Conservation (phyloP, 2,329 filamentous ascomycete genomes). For the Arthrobotrys megalospora region DNA sequence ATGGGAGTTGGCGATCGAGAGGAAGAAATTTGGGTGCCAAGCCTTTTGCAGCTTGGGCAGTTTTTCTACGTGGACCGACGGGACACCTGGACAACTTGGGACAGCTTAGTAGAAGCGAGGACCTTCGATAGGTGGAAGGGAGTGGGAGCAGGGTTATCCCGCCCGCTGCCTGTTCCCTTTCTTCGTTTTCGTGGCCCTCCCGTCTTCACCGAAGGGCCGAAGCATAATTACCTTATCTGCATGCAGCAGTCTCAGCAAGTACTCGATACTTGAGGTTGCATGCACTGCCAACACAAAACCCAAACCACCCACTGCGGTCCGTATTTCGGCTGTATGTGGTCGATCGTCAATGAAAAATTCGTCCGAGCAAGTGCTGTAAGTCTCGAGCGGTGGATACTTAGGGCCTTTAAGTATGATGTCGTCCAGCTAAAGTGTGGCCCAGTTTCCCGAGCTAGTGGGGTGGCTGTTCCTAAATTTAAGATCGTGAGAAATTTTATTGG, state of each 20-base stretch:
- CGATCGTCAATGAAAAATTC: constrained; percentile 35
- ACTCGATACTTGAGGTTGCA: constrained; percentile 28
- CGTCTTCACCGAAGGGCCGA: constrained; percentile 57
- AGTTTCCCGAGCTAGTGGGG: constrained; percentile 32
- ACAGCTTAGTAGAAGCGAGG: constrained; percentile 44
- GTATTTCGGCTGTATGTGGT: constrained; percentile 49
- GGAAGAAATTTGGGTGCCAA: constrained; percentile 62
- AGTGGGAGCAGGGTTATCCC: constrained; percentile 59
- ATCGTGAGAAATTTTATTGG: constrained; percentile 60
- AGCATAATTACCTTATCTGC: constrained; percentile 61
- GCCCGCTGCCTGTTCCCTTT: constrained; percentile 51
- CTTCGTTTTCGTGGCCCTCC: constrained; percentile 60
- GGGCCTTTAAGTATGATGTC: constrained; percentile 35
- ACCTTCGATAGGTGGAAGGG: constrained; percentile 57
- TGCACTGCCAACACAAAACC: constrained; percentile 58
- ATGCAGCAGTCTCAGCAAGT: constrained; percentile 32
- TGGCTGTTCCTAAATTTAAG: constrained; percentile 58
- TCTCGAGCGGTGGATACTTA: constrained; percentile 4
- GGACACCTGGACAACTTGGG: constrained; percentile 58
- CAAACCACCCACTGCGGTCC: constrained; percentile 22
- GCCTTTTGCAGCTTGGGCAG: constrained; percentile 59
- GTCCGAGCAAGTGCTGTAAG: constrained; percentile 3
- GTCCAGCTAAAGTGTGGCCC: constrained; percentile 20
- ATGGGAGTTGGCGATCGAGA: constrained; percentile 61
- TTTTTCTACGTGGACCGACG: constrained; percentile 61